Evolutionary conservation across 805 yeast species (phyloP), one percentile per base, ranked within the genome.

Genomic region (Saccharomycopsis fibuligera): DNA sequence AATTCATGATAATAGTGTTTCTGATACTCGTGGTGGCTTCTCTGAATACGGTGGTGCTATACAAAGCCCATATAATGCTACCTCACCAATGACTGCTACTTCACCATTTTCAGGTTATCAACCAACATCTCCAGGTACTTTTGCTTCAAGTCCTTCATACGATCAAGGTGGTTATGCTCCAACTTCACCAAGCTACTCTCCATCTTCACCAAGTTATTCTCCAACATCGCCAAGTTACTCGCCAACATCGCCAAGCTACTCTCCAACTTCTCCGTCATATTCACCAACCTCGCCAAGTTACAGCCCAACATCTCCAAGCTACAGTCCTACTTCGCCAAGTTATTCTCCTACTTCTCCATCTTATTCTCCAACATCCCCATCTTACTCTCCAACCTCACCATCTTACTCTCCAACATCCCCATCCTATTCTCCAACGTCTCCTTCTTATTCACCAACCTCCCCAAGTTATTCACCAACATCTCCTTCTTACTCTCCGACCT

Each of bases 311-410:
- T 77, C 85, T 2, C 90, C 90, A 57, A 65, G 74, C 2, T 85
- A 82, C 57, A 70, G 81, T 0, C 83, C 85, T 41, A 78, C 88
- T 0, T 76, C 83, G 2, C 93, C 95, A 54, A 62, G 72, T 1
- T 86, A 88, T 63, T 72, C 82, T 0, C 96, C 96, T 45, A 83
- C 95, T 0, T 78, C 86, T 1, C 91, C 95, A 58, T 62, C 74
- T 3, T 86, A 86, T 60, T 74, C 83, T 0, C 95, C 96, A 48
- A 81, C 88, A 0, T 81, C 90, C 0, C 81, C 89, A 60, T 56
- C 69, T 1, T 81, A 78, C 59, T 71, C 77, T 0, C 83, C 83
- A 54, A 76, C 81, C 0, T 72, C 77, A 0, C 81, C 81, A 57
- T 64, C 74, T 2, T 81, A 79, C 62, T 68, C 77, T 0, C 86